Evolutionary conservation across 1,139 yeast species (phyloP).

Genomic region (Suhomyces panamericanus): DNA sequence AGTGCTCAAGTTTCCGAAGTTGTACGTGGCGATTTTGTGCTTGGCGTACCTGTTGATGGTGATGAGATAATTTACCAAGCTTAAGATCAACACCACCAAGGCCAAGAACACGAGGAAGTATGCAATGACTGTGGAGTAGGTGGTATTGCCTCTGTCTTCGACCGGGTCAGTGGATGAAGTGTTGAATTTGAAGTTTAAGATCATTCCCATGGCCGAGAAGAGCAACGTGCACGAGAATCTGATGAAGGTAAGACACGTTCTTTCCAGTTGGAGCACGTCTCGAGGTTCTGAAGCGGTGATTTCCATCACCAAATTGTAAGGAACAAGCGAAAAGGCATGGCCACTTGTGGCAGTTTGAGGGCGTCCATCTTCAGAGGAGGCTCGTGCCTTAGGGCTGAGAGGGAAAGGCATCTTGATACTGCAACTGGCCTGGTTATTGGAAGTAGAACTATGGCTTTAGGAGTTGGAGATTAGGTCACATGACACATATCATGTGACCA

Average conservation of each 20-base stretch:
- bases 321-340: conserved; percentile 12
- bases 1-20: conserved; percentile 39
- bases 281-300: conserved; percentile 57
- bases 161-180: conserved; percentile 22
- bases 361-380: neutral
- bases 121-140: conserved; percentile 37
- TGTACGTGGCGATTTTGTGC: conserved; percentile 43
- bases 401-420: neutral
- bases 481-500: neutral
- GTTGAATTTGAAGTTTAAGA: conserved; percentile 51
- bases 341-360: neutral
- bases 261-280: conserved; percentile 61
- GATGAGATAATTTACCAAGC: conserved; percentile 46
- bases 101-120: conserved; percentile 42
- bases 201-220: conserved; percentile 52
- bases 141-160: conserved; percentile 12
- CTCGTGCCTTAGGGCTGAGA: neutral
- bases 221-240: conserved; percentile 52
- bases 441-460: neutral
- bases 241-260: conserved; percentile 56
- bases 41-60: conserved; percentile 49
- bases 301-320: conserved; percentile 35
- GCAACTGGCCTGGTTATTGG: neutral
- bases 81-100: conserved; percentile 39
- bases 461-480: neutral